Evolutionary conservation across 495 filamentous ascomycete species (phyloP).

Genomic region (Aspergillus carlsbadensis): DNA sequence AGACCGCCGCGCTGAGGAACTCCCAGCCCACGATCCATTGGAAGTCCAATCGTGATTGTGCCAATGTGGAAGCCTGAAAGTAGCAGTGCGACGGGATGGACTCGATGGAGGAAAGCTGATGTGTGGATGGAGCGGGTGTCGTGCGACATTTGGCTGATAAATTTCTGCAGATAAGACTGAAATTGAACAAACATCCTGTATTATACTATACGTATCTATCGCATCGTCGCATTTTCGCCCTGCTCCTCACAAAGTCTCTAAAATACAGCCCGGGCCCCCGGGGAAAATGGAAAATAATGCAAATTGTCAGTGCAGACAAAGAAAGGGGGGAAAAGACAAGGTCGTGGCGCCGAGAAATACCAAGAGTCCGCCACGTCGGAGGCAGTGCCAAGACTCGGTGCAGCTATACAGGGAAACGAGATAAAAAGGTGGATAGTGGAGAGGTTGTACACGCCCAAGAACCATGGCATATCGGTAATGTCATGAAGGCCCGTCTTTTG

Average conservation of each 20-base stretch:
- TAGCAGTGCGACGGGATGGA: background rate
- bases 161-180: too few relatives aligned
- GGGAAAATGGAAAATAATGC: conserved; percentile 7
- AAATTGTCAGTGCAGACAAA: conserved; percentile 8
- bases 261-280: conserved; percentile 16
- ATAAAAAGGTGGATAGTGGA: conserved; percentile 24
- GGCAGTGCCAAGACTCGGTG: conserved; percentile 24
- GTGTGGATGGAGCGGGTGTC: too few relatives aligned
- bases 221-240: conserved; percentile 8
- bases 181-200: too few relatives aligned
- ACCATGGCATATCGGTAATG: conserved; percentile 10
- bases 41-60: background rate
- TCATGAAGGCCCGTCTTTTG: conserved; percentile 11
- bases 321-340: conserved; percentile 18
- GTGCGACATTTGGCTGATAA: too few relatives aligned
- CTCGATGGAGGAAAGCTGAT: background rate
- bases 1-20: conserved; percentile 5
- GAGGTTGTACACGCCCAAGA: conserved; percentile 16
- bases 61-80: background rate
- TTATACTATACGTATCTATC: background rate
- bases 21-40: background rate
- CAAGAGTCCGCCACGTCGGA: conserved; percentile 28
- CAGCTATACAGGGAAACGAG: conserved; percentile 30
- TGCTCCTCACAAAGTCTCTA: conserved; percentile 12
- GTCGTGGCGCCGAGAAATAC: conserved; percentile 42